Evolutionary conservation across 2,329 filamentous ascomycete genomes (phyloP).

Genomic region (Grosmannia clavigera): DNA sequence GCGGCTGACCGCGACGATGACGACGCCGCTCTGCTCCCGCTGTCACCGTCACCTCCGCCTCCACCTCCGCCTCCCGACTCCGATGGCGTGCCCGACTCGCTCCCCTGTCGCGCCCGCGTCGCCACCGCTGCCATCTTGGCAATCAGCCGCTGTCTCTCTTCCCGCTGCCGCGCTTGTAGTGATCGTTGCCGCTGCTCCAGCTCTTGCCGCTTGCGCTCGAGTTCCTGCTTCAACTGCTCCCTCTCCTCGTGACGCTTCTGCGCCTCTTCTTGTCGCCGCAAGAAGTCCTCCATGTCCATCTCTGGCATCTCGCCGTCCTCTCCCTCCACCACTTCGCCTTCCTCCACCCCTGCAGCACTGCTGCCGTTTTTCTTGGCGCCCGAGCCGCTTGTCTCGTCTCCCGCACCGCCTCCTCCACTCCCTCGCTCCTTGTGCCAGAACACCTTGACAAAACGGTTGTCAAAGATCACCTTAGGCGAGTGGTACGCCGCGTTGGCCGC

Average conservation of each 20-base stretch:
- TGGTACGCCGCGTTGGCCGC: slow-evolving; percentile 58
- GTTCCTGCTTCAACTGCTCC: slow-evolving; percentile 46
- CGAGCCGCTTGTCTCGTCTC: slow-evolving; percentile 10
- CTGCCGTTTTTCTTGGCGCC: neutral
- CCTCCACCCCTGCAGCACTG: neutral
- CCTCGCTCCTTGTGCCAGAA: slow-evolving; percentile 57
- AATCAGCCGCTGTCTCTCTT: slow-evolving; percentile 49
- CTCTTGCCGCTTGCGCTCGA: slow-evolving; percentile 45
- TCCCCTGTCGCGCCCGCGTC: neutral
- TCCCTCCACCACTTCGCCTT: neutral
- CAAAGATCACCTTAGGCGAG: slow-evolving; percentile 70
- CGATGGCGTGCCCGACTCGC: neutral
- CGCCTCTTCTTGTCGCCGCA: slow-evolving; percentile 56
- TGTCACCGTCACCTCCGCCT: neutral
- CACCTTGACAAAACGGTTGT: slow-evolving; percentile 76
- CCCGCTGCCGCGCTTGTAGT: slow-evolving; percentile 48
- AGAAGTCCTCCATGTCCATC: slow-evolving; percentile 58
- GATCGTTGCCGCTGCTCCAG: slow-evolving; percentile 53
- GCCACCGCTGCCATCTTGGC: slow-evolving; percentile 42
- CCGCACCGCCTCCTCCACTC: slow-evolving; percentile 3
- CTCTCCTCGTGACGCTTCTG: slow-evolving; percentile 59
- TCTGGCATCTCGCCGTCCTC: slow-evolving; percentile 29
- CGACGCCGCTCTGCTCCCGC: too few relatives aligned
- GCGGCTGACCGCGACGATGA: neutral
- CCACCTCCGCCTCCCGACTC: neutral